Evolutionary conservation across 75 land plant species (phyloP), one percentile per base, ranked within the genome.

Genomic region (Isoetes taiwanensis): DNA sequence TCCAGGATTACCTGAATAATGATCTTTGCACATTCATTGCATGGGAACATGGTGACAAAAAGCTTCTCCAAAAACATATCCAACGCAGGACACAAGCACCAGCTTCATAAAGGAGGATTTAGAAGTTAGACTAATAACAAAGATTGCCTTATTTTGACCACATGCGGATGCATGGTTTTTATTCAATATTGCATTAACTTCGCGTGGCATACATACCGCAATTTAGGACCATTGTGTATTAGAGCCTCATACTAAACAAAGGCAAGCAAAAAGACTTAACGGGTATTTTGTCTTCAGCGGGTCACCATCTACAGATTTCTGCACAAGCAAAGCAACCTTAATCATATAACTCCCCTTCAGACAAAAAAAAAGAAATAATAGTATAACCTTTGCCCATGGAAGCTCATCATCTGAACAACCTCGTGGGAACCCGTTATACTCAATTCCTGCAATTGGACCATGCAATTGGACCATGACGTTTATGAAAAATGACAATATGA

Each of bases 161-260:
- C 66, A 62, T 65, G 97, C 93, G 43, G 97, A 86, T 32, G 97
- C 97, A 57, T 83, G 94, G 41, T 90, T 90, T 56, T 86, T 90
- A 63, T 90, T 90, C 63, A 90, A 60, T 32, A 90, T 90, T 29
- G 97, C 97, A 66, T 90, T 90, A 32, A 90, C 80, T 74, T 90
- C 97, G 97, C 97, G 75, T 90, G 97, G 65, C 88, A 84, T 23
- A 90, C 97, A 74, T 90, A 90, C 2, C 97, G 70, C 68, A 63
- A 32, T 2, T 59, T 1, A 63, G 10, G 24, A 0, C 32, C 20
- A n/a, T n/a, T n/a, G n/a, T n/a, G n/a, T n/a, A n/a, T n/a, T n/a
- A n/a, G n/a, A n/a, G n/a, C n/a, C n/a, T n/a, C n/a, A n/a, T n/a
- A n/a, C n/a, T n/a, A n/a, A n/a, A n/a, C n/a, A n/a, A n/a, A n/a